Percentiles rank a stretch among this genome's conserved stretches.
Evolutionary conservation across 1,139 yeast species (phyloP).

Genomic region (Meyerozyma sp.): DNA sequence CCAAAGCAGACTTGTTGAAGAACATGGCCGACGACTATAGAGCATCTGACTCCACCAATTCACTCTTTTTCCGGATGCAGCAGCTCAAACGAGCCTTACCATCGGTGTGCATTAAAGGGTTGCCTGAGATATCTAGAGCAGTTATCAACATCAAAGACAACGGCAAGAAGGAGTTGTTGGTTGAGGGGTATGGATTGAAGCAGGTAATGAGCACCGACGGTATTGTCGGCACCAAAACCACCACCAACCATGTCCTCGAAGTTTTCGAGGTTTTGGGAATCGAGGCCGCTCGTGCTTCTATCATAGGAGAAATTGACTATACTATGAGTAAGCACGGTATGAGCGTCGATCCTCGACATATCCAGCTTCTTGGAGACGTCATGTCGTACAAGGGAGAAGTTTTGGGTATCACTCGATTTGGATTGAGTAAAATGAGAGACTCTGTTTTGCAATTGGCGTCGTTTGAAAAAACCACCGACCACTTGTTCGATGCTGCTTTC

Average conservation of each 20-base stretch:
- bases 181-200: slow-evolving; percentile 95
- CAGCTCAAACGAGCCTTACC: slow-evolving; percentile 82
- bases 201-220: slow-evolving; percentile 98
- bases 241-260: slow-evolving; percentile 89
- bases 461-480: slow-evolving; percentile 97
- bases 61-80: slow-evolving; percentile 85
- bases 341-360: slow-evolving; percentile 99
- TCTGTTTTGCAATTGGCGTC: slow-evolving; percentile 95
- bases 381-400: slow-evolving; percentile 99
- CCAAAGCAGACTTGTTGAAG: slow-evolving; percentile 31
- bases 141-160: slow-evolving; percentile 91
- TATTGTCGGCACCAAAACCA: slow-evolving; percentile 80
- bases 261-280: slow-evolving; percentile 89
- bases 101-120: slow-evolving; percentile 85
- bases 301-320: slow-evolving; percentile 90
- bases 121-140: slow-evolving; percentile 87
- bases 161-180: slow-evolving; percentile 82
- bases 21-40: slow-evolving; percentile 25
- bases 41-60: slow-evolving; percentile 33
- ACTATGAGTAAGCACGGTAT: slow-evolving; percentile 99
- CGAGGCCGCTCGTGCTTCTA: slow-evolving; percentile 94
- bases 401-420: slow-evolving; percentile 95
- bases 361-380: slow-evolving; percentile 94
- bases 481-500: slow-evolving; percentile 95
- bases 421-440: slow-evolving; percentile 97